These are phyloP conservation scores for Piper longum DNA, from an alignment of 164 flowering plant species.

Conservation along the genomic window DNA sequence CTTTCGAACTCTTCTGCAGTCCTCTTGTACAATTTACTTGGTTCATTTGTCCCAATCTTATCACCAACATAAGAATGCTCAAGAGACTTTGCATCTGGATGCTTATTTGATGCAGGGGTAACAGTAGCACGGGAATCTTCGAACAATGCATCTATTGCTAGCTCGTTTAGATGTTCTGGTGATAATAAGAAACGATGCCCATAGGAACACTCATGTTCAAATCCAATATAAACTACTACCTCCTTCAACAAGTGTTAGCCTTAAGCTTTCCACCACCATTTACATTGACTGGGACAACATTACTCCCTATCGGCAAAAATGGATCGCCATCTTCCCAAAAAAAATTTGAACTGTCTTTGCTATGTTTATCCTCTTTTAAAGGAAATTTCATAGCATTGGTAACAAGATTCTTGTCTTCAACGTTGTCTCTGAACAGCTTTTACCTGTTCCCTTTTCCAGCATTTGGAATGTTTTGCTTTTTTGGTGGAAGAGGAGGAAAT, in stretches of 20 bases:
- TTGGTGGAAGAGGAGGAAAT: slow-evolving; percentile 77
- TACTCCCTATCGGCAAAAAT: slow-evolving; percentile 49
- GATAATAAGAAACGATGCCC: slow-evolving; percentile 81
- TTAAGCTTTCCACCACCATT: slow-evolving; percentile 23
- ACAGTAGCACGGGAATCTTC: slow-evolving; percentile 24
- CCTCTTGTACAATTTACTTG: slow-evolving; percentile 13
- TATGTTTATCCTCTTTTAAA: slow-evolving; percentile 17
- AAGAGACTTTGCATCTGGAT: slow-evolving; percentile 13
- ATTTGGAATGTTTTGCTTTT: slow-evolving; percentile 21
- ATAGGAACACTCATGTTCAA: slow-evolving; percentile 87
- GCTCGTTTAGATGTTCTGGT: slow-evolving; percentile 49
- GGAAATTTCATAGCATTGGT: slow-evolving; percentile 16
- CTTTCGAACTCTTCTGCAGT: slow-evolving; percentile 11
- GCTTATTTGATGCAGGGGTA: slow-evolving; percentile 16
- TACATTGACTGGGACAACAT: slow-evolving; percentile 35
- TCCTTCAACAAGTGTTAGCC: slow-evolving; percentile 23
- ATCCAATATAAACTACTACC: slow-evolving; percentile 56
- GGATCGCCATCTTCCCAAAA: slow-evolving; percentile 21
- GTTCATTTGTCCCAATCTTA: slow-evolving; percentile 25
- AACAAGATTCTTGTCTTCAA: slow-evolving; percentile 16
- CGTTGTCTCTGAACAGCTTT: slow-evolving; percentile 17
- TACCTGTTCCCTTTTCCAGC: slow-evolving; percentile 33
- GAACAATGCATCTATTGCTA: slow-evolving; percentile 28
- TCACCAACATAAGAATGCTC: slow-evolving; percentile 21
- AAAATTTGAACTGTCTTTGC: slow-evolving; percentile 14